These are phyloP conservation scores for Globisporangium sylvaticum DNA, from an alignment of 352 stramenopile species.

Conservation along the genomic window DNA sequence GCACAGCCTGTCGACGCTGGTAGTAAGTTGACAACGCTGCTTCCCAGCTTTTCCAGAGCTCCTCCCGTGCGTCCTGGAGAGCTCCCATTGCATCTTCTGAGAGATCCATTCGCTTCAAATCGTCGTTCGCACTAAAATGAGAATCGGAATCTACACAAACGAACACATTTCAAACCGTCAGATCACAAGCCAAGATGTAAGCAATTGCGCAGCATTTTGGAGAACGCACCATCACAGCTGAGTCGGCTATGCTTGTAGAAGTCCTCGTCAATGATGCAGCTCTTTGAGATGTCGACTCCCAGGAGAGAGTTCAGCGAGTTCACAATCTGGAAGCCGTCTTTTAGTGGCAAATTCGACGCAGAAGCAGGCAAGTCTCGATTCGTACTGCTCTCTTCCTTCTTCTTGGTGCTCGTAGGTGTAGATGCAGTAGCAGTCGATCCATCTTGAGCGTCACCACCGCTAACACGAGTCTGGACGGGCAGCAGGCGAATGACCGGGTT, in stretches of 20 bases:
- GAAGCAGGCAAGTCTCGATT: background rate
- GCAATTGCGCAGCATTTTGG: background rate
- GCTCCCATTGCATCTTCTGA: background rate
- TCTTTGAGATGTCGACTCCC: conserved; percentile 36
- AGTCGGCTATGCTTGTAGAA: conserved; percentile 24
- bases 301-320: conserved; percentile 20
- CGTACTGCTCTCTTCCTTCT: background rate
- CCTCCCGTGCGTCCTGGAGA: conserved; percentile 11
- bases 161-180: background rate
- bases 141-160: background rate
- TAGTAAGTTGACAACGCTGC: conserved; percentile 8
- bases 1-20: background rate
- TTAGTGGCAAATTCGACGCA: background rate
- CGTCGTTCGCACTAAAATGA: background rate
- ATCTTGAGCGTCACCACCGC: background rate
- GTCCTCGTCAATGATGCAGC: conserved; percentile 33
- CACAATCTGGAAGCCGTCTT: background rate
- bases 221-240: background rate
- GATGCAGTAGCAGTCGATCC: background rate
- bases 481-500: conserved; percentile 33
- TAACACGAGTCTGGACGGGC: background rate
- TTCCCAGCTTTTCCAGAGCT: conserved; percentile 27
- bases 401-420: background rate
- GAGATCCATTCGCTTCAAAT: background rate
- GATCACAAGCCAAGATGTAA: background rate